Conservation (phyloP, 192 early-diverging fungal genomes). For the Anaeromyces robustus region DNA sequence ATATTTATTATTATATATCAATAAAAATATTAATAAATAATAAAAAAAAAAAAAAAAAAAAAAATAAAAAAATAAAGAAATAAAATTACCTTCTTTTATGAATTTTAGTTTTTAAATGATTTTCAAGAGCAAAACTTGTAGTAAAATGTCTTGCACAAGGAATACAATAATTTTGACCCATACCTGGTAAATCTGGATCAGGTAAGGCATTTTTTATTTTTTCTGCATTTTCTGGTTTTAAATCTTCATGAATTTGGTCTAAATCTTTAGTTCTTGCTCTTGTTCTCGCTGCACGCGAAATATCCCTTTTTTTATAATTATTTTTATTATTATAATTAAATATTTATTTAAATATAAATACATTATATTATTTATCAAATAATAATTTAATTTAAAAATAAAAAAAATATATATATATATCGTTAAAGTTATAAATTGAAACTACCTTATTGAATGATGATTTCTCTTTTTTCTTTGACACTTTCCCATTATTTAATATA, state of each 20-base stretch:
- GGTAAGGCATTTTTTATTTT: conserved; percentile 41
- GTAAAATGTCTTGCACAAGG: not conserved
- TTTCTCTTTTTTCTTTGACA: not conserved
- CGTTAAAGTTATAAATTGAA: too few relatives aligned
- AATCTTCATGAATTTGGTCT: conserved; percentile 87
- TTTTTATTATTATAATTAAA: not conserved
- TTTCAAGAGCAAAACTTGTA: not conserved
- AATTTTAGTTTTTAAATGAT: not conserved
- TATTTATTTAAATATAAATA: too few relatives aligned
- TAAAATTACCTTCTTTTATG: not conserved
- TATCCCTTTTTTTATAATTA: conserved; percentile 24
- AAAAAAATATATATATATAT: too few relatives aligned
- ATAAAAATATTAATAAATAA: too few relatives aligned
- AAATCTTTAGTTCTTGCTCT: conserved; percentile 79
- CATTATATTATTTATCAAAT: too few relatives aligned
- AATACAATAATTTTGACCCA: conserved; percentile 83
- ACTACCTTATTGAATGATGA: not conserved
- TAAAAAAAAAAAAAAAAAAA: too few relatives aligned
- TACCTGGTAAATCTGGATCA: conserved; percentile 77
- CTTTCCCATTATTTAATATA: not conserved
- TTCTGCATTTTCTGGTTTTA: conserved; percentile 49
- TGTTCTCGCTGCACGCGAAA: conserved; percentile 65
- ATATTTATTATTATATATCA: too few relatives aligned
- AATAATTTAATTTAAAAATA: too few relatives aligned
- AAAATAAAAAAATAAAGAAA: too few relatives aligned